Conservation (phyloP, 768 basidiomycete species). For the Antrodiella citrinella region DNA sequence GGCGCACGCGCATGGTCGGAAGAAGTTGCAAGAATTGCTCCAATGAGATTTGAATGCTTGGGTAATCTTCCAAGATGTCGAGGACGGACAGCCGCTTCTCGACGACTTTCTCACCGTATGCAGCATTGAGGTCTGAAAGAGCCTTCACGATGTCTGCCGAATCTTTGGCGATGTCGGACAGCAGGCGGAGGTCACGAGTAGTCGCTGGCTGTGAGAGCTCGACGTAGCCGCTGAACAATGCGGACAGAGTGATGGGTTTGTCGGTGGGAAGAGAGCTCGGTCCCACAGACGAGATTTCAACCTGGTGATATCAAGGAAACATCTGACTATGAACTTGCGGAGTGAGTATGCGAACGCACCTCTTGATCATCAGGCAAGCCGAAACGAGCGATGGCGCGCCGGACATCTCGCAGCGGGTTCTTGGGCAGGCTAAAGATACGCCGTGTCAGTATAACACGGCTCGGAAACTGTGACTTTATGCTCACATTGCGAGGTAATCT, state of each 20-base stretch:
- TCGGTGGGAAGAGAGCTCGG: slow-evolving; percentile 34
- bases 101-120: slow-evolving; percentile 27
- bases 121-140: slow-evolving; percentile 21
- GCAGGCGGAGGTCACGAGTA: slow-evolving; percentile 28
- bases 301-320: slow-evolving; percentile 14
- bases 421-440: slow-evolving; percentile 27
- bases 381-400: slow-evolving; percentile 30
- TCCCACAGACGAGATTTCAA: slow-evolving; percentile 25
- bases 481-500: slow-evolving; percentile 40
- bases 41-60: slow-evolving; percentile 30
- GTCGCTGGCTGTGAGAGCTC: slow-evolving; percentile 42
- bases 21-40: slow-evolving; percentile 32
- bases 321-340: background rate
- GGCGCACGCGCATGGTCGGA: slow-evolving; percentile 39
- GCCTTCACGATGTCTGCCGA: slow-evolving; percentile 16
- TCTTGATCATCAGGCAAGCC: slow-evolving; percentile 30
- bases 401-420: slow-evolving; percentile 31
- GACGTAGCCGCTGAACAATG: slow-evolving; percentile 36
- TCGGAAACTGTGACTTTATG: background rate
- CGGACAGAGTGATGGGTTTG: slow-evolving; percentile 26
- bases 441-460: too few relatives aligned
- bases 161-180: slow-evolving; percentile 22
- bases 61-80: slow-evolving; percentile 31
- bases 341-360: slow-evolving; percentile 17
- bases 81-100: slow-evolving; percentile 33